These are phyloP conservation scores for Apiospora malaysiana DNA, from an alignment of 2,329 filamentous ascomycete genomes.

Conservation along the genomic window DNA sequence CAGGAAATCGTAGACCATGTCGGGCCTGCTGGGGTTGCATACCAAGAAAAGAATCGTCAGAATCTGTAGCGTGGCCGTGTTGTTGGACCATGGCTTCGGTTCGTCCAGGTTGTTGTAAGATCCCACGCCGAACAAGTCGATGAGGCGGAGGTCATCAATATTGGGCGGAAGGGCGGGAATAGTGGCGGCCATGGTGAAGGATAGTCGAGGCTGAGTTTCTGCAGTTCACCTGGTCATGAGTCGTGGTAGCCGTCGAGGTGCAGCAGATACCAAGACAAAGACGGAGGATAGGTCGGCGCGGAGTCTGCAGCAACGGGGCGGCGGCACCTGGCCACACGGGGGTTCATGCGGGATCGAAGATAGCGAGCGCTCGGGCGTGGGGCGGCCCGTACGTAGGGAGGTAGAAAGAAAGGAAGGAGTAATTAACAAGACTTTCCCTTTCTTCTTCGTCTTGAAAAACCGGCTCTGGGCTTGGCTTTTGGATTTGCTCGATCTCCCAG, in stretches of 20 bases:
- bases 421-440: background rate
- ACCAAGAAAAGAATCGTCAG: slow-evolving; percentile 26
- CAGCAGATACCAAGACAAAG: background rate
- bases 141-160: slow-evolving; percentile 20
- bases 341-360: slow-evolving; percentile 1
- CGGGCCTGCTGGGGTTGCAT: too few species aligned
- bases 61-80: slow-evolving; percentile 11
- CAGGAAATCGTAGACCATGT: too few species aligned
- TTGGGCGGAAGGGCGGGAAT: background rate
- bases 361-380: background rate
- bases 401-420: background rate
- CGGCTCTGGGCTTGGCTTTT: too few species aligned
- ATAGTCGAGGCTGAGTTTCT: background rate
- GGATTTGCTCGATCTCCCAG: too few species aligned
- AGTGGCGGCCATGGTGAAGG: background rate
- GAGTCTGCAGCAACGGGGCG: background rate
- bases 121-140: slow-evolving; percentile 20
- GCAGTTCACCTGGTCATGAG: background rate
- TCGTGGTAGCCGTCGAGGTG: background rate
- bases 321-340: slow-evolving; percentile 13
- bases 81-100: slow-evolving; percentile 25
- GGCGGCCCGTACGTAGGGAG: background rate
- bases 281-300: background rate
- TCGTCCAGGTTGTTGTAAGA: slow-evolving; percentile 25
- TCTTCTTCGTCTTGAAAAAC: background rate